A percentile compares a stretch with the other conserved stretches of the same genome.
These are phyloP conservation scores for Hippophae tibetana DNA, from an alignment of 306 rosid species.

Conservation along the genomic window DNA sequence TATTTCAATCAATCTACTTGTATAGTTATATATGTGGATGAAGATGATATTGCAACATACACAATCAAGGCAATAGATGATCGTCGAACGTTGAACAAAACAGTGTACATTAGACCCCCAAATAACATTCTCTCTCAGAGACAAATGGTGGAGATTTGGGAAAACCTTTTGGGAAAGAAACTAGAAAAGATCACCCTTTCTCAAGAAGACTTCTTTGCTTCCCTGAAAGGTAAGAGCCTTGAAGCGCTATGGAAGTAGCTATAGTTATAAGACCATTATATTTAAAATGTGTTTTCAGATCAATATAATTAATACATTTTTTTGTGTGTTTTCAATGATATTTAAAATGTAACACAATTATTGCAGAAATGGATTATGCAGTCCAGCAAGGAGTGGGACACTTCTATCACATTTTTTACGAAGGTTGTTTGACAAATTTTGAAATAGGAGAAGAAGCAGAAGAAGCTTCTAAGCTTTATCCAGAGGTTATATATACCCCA, in stretches of 20 bases:
- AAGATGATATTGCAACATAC: constrained; percentile 64
- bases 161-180: constrained; percentile 43
- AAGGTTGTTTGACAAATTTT: constrained; percentile 67
- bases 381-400: constrained; percentile 55
- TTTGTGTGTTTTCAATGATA: no score
- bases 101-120: constrained; percentile 61
- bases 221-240: constrained; percentile 42
- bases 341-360: background rate
- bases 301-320: no score
- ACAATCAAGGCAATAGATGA: constrained; percentile 67
- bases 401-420: constrained; percentile 65
- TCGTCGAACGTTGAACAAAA: constrained; percentile 71
- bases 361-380: constrained; percentile 40
- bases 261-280: background rate
- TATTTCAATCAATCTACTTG: no score
- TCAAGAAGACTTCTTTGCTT: constrained; percentile 44
- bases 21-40: constrained; percentile 45
- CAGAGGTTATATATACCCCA: constrained; percentile 64
- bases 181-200: constrained; percentile 39
- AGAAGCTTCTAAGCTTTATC: constrained; percentile 83
- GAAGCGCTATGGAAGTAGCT: no score
- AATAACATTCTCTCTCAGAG: constrained; percentile 60
- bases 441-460: constrained; percentile 53
- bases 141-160: constrained; percentile 60
- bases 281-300: background rate